Evolutionary conservation across 495 filamentous ascomycete species (phyloP), one percentile per base, ranked within the genome.

Genomic region (Daldinia childiae): DNA sequence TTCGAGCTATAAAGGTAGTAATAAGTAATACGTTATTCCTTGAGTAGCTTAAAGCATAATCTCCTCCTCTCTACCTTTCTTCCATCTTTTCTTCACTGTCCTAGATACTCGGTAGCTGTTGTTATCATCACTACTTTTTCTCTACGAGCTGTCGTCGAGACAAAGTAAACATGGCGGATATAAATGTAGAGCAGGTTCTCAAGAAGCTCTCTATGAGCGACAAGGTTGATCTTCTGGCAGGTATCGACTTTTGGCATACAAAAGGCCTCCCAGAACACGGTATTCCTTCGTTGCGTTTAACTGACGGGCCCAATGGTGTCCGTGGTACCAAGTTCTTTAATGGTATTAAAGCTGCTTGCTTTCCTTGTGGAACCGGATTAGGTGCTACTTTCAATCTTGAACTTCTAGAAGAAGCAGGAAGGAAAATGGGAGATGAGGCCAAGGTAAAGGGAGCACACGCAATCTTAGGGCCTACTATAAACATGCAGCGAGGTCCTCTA

Each of bases 281-380:
- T 27, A 84, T 92, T 67, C 90, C 90, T 14, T 80, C 87, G 1
- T 74, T 93, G 30, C 89, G 90, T 45, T 84, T 89, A 62, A 90
- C 89, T 24, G 91, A 93, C 74, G 91, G 91, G 3, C 91, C 91
- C 29, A 93, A 93, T 75, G 91, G 91, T 19, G 88, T 91, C 14
- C 88, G 90, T 32, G 91, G 91, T 7, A 90, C 89, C 4, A 83
- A 86, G n/a, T 91, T 91, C 80, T 92, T 92, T 79, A 89, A 91
- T 66, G 90, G 90, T 21, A 82, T 87, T 43, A 86, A 86, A 60
- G 86, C 90, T 17, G 90, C 90, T 14, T 91, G 89, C 69, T 89
- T 92, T 68, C 89, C 90, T 4, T 91, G 90, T 69, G 86, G 87
- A 43, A 90, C 91, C 2, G 89, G 87, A 1, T 83, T 93, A 8